Evolutionary conservation across 2,329 filamentous ascomycete genomes (phyloP), one percentile per base, ranked within the genome.

Genomic region (Colletotrichum somersetense): DNA sequence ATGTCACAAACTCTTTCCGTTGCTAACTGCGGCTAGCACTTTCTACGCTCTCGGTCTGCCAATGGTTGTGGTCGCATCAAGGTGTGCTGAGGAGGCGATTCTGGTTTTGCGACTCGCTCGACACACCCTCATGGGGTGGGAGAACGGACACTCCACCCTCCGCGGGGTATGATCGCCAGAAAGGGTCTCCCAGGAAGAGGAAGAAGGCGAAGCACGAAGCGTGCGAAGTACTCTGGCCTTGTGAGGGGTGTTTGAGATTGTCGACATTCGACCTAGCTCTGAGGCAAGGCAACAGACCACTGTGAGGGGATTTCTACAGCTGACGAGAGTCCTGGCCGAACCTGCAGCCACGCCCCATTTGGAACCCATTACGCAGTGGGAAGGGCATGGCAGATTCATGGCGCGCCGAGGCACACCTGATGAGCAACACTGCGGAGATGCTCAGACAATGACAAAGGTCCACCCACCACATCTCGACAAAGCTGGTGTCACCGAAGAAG

Each of bases 351-450:
- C 61, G 44, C 63, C 68, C 20, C 20, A 63, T 53, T 20, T 58
- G 64, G 48, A 73, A 65, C 46, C 48, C 38, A 68, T 72, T 72
- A 62, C 72, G 72, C 72, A 61, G 68, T 72, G 55, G 57, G 44
- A 69, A 57, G 59, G 38, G 56, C 30, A 44, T 66, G 44, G 30
- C 56, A 59, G 35, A 56, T 61, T 30, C n/a, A 64, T 59, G 35
- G 67, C 46, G 50, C 33, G 48, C 33, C 38, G 23, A 55, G 38
- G 23, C 46, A 55, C 38, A n/a, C 16, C 44, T 44, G 11, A 53
- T n/a, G 35, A 8, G 23, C 58, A 48, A 48, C 18, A 20, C 20
- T 67, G 57, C 67, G 33, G 58, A 71, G 35, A 44, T 48, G 7
- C 35, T 30, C 46, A 58, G 42, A 59, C 33, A 26, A 67, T 59